Evolutionary conservation across 495 filamentous ascomycete species (phyloP), one percentile per base, ranked within the genome.

Genomic region (Aspergillus asperescens): DNA sequence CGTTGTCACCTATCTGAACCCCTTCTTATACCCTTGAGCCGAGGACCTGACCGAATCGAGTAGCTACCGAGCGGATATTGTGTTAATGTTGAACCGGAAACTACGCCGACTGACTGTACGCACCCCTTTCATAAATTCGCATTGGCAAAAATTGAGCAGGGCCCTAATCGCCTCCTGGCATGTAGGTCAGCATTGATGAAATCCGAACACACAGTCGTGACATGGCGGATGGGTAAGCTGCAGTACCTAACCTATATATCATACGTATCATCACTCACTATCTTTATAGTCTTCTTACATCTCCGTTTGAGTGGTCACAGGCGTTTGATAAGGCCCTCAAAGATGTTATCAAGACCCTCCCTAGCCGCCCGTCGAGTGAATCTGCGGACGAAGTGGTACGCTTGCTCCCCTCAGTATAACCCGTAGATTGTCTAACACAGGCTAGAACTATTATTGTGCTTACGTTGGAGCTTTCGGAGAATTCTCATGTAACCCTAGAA

Each of bases 391-490:
- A 89, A 65, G 77, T 71, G 55, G 84, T 85, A 65, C 48, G 77
- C 27, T 23, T 57, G 5, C 25, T 58, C 16, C 24, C 22, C 6
- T 22, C 5, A 20, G 8, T 25, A 22, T 35, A 44, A 39, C 2
- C 8, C 7, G 1, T 7, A 2, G 16, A 6, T n/a, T 19, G 13
- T 39, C 50, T 67, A 58, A 68, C 38, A 18, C 12, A 2, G 12
- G 20, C 1, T 35, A 82, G 80, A 72, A 87, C 56, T 97, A 95
- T 71, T 97, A 99, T 64, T 95, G 90, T 55, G 94, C 94, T 20
- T 95, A 88, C 68, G 81, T 90, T 47, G 93, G 93, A 54, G 93
- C 89, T 59, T 98, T 99, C 62, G 93, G 93, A 49, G 88, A 96
- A 64, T 90, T 86, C 63, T 80, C 90, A 35, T 95, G 90, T 80